These are phyloP conservation scores for Lactifluus subvellereus DNA, from an alignment of 768 basidiomycete species.

Conservation along the genomic window DNA sequence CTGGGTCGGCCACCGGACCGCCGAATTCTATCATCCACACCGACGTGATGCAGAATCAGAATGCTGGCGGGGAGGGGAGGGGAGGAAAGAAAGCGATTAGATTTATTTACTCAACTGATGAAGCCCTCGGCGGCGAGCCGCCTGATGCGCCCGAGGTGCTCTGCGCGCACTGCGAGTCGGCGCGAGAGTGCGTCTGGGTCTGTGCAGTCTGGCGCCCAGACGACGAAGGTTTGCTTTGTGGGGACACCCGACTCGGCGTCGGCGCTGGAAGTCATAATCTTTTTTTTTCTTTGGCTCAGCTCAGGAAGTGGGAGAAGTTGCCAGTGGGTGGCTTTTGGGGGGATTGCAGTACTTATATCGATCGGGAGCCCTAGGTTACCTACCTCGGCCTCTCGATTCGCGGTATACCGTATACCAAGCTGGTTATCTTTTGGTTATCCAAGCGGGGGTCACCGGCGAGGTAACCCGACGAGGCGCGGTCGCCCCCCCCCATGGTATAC, in stretches of 20 bases:
- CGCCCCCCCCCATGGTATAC: too few species aligned
- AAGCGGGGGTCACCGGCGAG: too few species aligned
- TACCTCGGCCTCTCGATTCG: too few species aligned
- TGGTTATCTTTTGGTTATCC: too few species aligned
- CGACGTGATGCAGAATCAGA: not conserved
- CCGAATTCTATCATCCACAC: not conserved
- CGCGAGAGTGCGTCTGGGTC: slow-evolving; percentile 2
- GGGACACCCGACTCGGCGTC: not conserved
- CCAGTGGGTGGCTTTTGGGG: too few species aligned
- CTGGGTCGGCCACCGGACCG: not conserved
- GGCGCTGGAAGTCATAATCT: not conserved
- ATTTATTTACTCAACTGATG: slow-evolving; percentile 1
- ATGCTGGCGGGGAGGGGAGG: slow-evolving; percentile 35
- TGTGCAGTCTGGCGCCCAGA: slow-evolving; percentile 12
- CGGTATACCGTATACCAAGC: too few species aligned
- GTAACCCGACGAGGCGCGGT: too few species aligned
- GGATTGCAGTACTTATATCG: too few species aligned
- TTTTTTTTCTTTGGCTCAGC: not conserved
- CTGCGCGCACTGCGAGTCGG: not conserved
- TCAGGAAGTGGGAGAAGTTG: too few species aligned
- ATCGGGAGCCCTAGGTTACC: too few species aligned
- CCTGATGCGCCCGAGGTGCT: slow-evolving; percentile 1
- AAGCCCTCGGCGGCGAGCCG: not conserved
- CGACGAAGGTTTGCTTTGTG: not conserved
- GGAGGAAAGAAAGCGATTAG: slow-evolving; percentile 24